Conservation (phyloP, 495 filamentous ascomycete species). For the Neurospora hispaniola region DNA sequence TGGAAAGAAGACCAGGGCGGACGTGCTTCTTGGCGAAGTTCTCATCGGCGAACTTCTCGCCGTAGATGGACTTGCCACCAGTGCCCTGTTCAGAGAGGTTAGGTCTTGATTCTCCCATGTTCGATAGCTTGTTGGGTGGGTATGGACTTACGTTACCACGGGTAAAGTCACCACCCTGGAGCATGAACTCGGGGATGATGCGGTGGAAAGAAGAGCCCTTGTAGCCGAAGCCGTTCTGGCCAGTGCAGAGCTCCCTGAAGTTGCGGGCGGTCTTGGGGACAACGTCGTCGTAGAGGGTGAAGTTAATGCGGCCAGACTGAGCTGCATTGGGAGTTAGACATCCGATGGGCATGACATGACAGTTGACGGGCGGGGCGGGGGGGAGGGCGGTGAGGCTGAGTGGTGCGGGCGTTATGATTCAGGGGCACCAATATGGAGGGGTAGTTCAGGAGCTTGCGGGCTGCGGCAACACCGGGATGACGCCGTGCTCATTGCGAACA, state of each 20-base stretch:
- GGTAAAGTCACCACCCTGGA: constrained; percentile 99
- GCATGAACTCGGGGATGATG: constrained; percentile 95
- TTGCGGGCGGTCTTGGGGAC: constrained; percentile 91
- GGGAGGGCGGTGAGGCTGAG: not conserved
- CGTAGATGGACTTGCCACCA: constrained; percentile 80
- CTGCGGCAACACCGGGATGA: not conserved
- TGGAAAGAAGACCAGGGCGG: constrained; percentile 57
- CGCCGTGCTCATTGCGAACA: not conserved
- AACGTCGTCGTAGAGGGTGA: constrained; percentile 77
- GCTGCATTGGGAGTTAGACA: constrained; percentile 34
- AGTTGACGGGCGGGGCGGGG: not conserved
- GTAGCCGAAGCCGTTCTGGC: constrained; percentile 79
- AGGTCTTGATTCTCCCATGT: not conserved
- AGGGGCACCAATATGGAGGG: not conserved
- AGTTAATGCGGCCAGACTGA: constrained; percentile 73
- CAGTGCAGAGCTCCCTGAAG: constrained; percentile 90
- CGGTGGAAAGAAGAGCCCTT: constrained; percentile 86
- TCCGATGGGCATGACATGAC: not conserved
- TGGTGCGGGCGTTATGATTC: not conserved
- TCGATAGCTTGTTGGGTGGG: not conserved
- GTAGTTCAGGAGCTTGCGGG: not conserved
- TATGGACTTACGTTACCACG: constrained; percentile 64
- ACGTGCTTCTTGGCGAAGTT: constrained; percentile 60
- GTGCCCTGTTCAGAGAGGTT: constrained; percentile 47
- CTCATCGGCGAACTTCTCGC: constrained; percentile 76